Conservation (phyloP, 169 alveolate genomes). For the Cryptosporidium bovis region DNA sequence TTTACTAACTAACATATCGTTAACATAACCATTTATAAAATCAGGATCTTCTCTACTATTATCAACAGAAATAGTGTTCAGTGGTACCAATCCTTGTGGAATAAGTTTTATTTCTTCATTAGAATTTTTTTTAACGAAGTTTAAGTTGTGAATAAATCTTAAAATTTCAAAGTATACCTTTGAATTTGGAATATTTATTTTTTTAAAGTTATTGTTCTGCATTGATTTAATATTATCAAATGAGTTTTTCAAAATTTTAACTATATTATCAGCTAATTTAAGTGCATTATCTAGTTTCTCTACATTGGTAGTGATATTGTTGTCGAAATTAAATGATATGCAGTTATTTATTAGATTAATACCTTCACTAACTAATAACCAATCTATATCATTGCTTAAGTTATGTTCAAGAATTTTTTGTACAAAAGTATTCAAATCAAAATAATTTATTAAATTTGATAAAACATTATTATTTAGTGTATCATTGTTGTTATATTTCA, state of each 20-base stretch:
- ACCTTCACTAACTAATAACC: constrained; percentile 31
- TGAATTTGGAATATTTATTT: constrained; percentile 26
- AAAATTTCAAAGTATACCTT: constrained; percentile 49
- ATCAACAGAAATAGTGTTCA: neutral
- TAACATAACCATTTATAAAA: neutral
- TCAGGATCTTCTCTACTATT: neutral
- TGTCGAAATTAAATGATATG: constrained; percentile 1
- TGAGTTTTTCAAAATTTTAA: constrained; percentile 3
- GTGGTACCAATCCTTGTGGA: constrained; percentile 39
- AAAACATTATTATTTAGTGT: too few relatives aligned
- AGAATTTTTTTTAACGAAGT: constrained; percentile 7
- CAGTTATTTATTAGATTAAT: constrained; percentile 29
- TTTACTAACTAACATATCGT: neutral
- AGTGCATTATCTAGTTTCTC: neutral
- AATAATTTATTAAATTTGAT: constrained; percentile 13
- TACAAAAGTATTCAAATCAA: neutral
- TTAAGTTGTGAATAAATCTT: constrained; percentile 37
- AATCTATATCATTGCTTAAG: constrained; percentile 1
- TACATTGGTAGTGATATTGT: neutral
- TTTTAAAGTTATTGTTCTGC: neutral
- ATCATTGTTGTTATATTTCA: too few relatives aligned
- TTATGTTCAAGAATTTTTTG: constrained; percentile 2
- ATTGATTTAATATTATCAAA: neutral
- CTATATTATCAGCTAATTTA: constrained; percentile 4
- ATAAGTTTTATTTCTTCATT: neutral